Conservation (phyloP, 2,329 filamentous ascomycete genomes). For the Pestalotiopsis sp. region DNA sequence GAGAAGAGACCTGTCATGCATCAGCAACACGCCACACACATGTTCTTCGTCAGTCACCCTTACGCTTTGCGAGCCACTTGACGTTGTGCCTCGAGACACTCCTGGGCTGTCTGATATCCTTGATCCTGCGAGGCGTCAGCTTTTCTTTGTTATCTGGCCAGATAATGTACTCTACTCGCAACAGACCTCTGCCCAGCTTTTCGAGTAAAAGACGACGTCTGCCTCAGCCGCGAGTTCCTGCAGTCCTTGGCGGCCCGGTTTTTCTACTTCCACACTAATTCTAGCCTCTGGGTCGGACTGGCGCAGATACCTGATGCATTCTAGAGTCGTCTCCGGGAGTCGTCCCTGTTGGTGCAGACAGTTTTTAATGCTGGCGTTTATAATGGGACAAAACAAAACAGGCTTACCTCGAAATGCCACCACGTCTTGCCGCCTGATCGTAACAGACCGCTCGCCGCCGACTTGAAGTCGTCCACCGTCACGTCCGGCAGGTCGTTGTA, state of each 20-base stretch:
- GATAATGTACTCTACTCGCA: neutral
- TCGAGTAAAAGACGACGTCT: constrained; percentile 75
- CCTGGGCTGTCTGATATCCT: constrained; percentile 30
- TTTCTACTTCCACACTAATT: constrained; percentile 75
- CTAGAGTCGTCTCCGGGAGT: constrained; percentile 60
- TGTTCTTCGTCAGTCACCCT: constrained; percentile 25
- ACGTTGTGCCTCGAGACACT: constrained; percentile 33
- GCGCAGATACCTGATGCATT: constrained; percentile 62
- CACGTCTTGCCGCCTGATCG: constrained; percentile 43
- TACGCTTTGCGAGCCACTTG: constrained; percentile 34
- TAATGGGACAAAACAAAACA: no score
- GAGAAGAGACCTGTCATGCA: constrained; percentile 20
- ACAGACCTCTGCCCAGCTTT: constrained; percentile 69
- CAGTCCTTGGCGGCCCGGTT: constrained; percentile 64
- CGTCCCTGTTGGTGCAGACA: constrained; percentile 54
- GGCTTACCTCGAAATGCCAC: constrained; percentile 58
- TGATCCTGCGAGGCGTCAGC: constrained; percentile 28
- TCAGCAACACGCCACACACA: neutral
- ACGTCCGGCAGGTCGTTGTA: constrained; percentile 71
- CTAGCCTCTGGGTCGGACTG: constrained; percentile 42
- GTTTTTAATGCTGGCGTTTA: constrained; percentile 17
- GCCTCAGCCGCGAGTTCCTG: constrained; percentile 61
- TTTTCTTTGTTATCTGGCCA: neutral
- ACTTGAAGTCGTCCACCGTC: constrained; percentile 62
- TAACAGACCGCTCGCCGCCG: constrained; percentile 41